Percentiles rank a stretch among this genome's conserved stretches.
Evolutionary conservation across 108 stramenopile species (phyloP).

Genomic region (Fragilariopsis cylindrus): DNA sequence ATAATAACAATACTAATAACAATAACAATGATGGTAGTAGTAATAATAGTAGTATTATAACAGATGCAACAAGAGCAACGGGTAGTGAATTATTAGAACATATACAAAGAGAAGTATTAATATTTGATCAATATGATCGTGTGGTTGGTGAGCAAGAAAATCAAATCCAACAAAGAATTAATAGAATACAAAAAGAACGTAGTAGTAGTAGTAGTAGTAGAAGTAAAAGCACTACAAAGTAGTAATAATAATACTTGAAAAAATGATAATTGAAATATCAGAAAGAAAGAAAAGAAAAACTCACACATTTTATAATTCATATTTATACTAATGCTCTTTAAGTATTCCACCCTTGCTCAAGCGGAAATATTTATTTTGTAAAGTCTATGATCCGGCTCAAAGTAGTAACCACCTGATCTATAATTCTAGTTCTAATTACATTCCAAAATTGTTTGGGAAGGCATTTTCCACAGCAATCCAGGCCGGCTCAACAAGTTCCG

Average conservation of each 20-base stretch:
- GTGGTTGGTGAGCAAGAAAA: slow-evolving; percentile 70
- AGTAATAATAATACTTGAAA: neutral
- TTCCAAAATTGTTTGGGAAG: too few relatives aligned
- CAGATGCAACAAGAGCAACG: slow-evolving; percentile 13
- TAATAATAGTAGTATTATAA: neutral
- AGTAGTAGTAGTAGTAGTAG: neutral
- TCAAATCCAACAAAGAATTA: slow-evolving; percentile 38
- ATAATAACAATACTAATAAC: neutral
- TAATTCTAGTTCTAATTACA: too few relatives aligned
- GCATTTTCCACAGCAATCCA: too few relatives aligned
- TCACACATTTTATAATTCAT: neutral
- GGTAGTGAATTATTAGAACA: slow-evolving; percentile 69
- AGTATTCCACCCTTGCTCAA: neutral
- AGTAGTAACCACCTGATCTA: too few relatives aligned
- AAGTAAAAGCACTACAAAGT: neutral
- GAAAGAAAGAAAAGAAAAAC: neutral
- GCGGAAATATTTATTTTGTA: neutral
- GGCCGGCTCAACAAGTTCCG: too few relatives aligned
- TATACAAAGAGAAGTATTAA: slow-evolving; percentile 59
- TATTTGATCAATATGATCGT: slow-evolving; percentile 85
- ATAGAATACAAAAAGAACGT: slow-evolving; percentile 16
- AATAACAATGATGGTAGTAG: neutral
- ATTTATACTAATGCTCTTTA: too few relatives aligned
- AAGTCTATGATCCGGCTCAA: too few relatives aligned
- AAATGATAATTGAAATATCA: neutral